Base-by-base conservation (phyloP, 1,139 yeast genomes). In the Yamadazyma aaseri region DNA sequence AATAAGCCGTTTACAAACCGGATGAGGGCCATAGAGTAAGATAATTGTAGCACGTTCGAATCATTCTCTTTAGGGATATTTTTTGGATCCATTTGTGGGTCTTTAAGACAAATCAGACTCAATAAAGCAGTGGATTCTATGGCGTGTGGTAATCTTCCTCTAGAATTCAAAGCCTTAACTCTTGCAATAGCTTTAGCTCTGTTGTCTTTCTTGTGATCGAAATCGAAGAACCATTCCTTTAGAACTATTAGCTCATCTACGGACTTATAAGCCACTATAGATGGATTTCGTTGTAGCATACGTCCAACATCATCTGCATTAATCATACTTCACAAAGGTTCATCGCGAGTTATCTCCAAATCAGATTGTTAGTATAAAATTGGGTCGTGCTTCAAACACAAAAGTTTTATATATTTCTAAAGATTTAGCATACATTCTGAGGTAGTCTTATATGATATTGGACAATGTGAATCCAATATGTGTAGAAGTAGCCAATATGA, bases 1-100 rank as follows among this genome's bases (percentile, higher is more conserved):
- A 94, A 60, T 17, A 89, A 60, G 1, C 97, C 97, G 57, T 92
- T 94, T 15, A 92, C 97, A 62, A 92, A 89, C 39, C 96, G 65
- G 17, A 89, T 80, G 6, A 92, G 50, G 0, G 92, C 79, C 87
- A 86, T 82, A 0, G 95, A 66, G 46, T 84, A 81, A 2, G 84
- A 67, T 42, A 80, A 53, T 34, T 80, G 70, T 14, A 66, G 44
- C 1, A 59, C 43, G 27, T 51, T 50, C 6, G 65, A 34, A 34
- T 65, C 70, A 6, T 28, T 28, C 7, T 12, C 6, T 6, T 11
- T 7, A 14, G 17, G 8, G 6, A 5, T 5, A 8, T 14, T 14
- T 6, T 14, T 5, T 6, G 17, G 17, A 6, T 6, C 27, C 27
- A 25, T 25, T 30, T 1, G 40, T 35, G 65, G 71, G 45, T 78